Evolutionary conservation across 345 rosid genomes (phyloP), one percentile per base, ranked within the genome.

Genomic region (Sonneratia caseolaris): DNA sequence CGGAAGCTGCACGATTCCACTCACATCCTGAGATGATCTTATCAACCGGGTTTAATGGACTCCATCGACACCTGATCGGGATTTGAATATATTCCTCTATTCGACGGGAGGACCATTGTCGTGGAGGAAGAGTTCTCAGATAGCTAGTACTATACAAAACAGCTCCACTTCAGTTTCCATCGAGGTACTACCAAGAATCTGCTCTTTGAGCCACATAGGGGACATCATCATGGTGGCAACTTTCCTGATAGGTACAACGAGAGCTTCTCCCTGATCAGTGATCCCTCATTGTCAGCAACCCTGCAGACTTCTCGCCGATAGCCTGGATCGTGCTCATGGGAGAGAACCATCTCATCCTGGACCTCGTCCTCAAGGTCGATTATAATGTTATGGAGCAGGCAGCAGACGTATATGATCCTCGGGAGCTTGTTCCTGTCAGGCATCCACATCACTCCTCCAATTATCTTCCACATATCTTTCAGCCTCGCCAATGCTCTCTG

Each of bases 371-470:
- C 87, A 82, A 82, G 21, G 68, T 88, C 90, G 3, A 88, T 82
- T 64, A 76, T 74, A 35, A 88, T 88, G 77, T 88, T 88, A 78
- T 86, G 90, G 57, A 88, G 87, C 85, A 88, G 71, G 79, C 92
- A 88, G 79, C 89, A 86, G 66, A 84, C 89, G 1, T 84, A 82
- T 73, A 88, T 80, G 42, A 86, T 83, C 83, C 92, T 84, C 0
- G 88, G 88, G 77, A 86, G 75, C 78, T 78, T 83, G 66, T 83
- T 82, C 67, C 76, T 77, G 82, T 86, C 92, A 0, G 92, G 92
- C 73, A 89, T 80, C 90, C 90, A 88, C 92, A 84, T 86, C 24
- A 79, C 83, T 67, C 88, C 88, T 5, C 77, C 81, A 69, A 88
- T 88, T 76, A 88, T 86, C 76, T 77, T 84, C 89, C 88, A 84